These are phyloP conservation scores for Apiospora marii DNA, from an alignment of 2,329 filamentous ascomycete species.

Conservation along the genomic window DNA sequence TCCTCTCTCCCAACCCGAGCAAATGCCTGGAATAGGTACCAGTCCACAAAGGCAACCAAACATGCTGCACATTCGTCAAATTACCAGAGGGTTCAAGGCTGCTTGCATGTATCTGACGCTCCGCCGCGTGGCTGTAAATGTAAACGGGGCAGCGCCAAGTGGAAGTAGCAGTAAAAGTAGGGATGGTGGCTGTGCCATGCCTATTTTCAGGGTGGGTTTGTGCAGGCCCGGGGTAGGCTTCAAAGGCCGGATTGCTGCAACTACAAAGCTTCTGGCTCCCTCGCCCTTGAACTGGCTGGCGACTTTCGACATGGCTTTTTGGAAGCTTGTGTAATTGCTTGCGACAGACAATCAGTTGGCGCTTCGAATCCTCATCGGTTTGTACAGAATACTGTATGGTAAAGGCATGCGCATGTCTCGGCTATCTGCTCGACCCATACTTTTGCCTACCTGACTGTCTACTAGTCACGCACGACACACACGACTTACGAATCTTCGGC, in stretches of 20 bases:
- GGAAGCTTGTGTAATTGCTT: conserved; percentile 17
- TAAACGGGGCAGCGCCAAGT: conserved; percentile 15
- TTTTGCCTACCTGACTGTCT: not conserved
- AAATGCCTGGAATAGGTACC: not conserved
- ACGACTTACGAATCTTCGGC: conserved; percentile 2
- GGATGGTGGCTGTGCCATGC: conserved; percentile 4
- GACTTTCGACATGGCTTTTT: not conserved
- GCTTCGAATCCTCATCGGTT: not conserved
- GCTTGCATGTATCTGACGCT: conserved; percentile 4
- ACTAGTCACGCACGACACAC: not conserved
- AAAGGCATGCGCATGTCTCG: not conserved
- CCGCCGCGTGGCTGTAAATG: conserved; percentile 20
- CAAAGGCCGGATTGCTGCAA: not conserved
- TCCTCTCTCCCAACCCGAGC: not conserved
- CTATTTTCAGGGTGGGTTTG: not conserved
- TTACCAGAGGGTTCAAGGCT: conserved; percentile 10
- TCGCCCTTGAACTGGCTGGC: not conserved
- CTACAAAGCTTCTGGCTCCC: conserved; percentile 16
- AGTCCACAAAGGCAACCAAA: conserved; percentile 5
- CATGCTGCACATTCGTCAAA: not conserved
- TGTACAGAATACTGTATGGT: not conserved
- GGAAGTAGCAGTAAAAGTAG: not conserved
- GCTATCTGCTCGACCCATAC: conserved; percentile 4
- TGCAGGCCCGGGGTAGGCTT: not conserved
- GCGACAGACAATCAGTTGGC: not conserved